Base-by-base conservation (phyloP, 495 filamentous ascomycete genomes). In the Penicillium crystallinum region DNA sequence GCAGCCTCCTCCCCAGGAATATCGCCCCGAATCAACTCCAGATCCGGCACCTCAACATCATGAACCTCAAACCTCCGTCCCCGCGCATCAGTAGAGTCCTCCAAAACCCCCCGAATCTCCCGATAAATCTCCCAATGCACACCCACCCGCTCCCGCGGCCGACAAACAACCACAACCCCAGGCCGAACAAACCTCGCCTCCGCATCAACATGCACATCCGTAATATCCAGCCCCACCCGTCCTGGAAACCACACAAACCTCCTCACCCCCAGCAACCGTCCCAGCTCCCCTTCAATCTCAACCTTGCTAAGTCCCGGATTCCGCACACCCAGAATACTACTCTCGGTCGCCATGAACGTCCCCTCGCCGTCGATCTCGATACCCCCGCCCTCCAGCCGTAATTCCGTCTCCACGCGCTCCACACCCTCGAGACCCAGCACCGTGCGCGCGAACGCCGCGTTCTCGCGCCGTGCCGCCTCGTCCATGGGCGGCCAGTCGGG, bases 241-340 rank as follows among this genome's bases (percentile, higher is more conserved):
- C 67, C 69, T 5, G 69, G 69, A 19, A 72, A 59, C 67, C 69
- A 72, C 12, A 72, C 65, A 11, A 72, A 60, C 29, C 57, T 65
- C 14, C 21, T 37, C 1, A 68, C 58, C 1, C 65, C 67, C 1
- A 70, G 53, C 4, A 66, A 34, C 4, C 61, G 53, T 0, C 49
- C 4, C 15, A 70, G 36, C 23, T 70, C 65, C 6, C 11, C 33
- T 38, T 72, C 69, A 5, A 68, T 56, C 3, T 52, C 52, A 0
- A 9, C 34, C 1, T 54, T 59, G 1, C 44, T 46, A 3, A 69
- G 17, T 0, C 60, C 65, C n/a, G 53, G 56, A 43, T 70, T 72
- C 8, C 69, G 59, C 25, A 63, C 53, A 5, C 61, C 62, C 10
- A 65, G 31, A 46, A 72, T 65, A 31, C 62, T 66, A 46, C 69